Base-by-base conservation (phyloP, 192 early-diverging fungal species). In the Coemansia sp. region DNA sequence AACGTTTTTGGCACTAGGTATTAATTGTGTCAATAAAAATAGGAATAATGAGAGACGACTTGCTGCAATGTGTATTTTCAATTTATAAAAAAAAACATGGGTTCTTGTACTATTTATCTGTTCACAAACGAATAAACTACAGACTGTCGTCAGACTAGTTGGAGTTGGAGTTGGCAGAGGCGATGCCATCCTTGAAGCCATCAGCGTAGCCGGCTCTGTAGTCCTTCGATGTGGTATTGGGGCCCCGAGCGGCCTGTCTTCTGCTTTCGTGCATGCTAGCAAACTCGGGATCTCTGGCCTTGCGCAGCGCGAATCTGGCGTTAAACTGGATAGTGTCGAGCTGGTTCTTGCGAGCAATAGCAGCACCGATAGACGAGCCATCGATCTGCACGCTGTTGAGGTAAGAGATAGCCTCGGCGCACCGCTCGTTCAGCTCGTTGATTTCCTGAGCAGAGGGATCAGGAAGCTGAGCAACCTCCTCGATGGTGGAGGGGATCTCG, bases 291-390 rank as follows among this genome's bases (percentile, higher is more conserved):
- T 65, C 60, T 7, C 40, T 42, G 36, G 61, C 57, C 52, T 72
- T 72, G 60, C 65, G 71, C 48, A 71, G 6, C 17, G 56, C 62
- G 31, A 63, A 31, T 28, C 62, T 67, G 2, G 72, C 72, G 22
- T 71, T 59, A 61, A 72, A 80, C 72, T 80, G 77, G 57, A 80
- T 74, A n/a, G 72, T 28, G 36, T 80, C 77, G 32, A 72, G 58
- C 61, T 36, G 56, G 60, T 74, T 73, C 58, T 62, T 73, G 29
- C 16, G 17, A 6, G 67, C 30, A 57, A 56, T 52, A 17, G 45
- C 30, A 20, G 62, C 68, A 10, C 30, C 16, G 17, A 80, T 25
- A 10, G 11, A 48, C 10, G 38, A 18, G 45, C 68, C 65, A 18
- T 67, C 63, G 17, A 71, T 33, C 28, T 33, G 10, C 5, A 14